Base-by-base conservation (phyloP, 1,139 yeast species). In the Suhomyces ambrosiae region DNA sequence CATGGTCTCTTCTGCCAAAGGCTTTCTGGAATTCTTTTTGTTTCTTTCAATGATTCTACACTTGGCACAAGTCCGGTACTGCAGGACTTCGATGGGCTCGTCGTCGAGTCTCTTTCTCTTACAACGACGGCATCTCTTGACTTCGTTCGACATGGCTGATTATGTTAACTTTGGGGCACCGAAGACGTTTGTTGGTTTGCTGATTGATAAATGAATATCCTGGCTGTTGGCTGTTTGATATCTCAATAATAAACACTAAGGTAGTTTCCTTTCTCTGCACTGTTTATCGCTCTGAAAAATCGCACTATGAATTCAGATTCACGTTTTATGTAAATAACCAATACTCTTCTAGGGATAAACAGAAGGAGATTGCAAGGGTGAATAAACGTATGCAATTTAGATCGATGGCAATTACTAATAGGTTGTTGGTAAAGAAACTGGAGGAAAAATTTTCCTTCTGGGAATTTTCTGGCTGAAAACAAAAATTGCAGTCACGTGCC, bases 61-160 rank as follows among this genome's bases (percentile, higher is more conserved):
- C 45, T 77, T 75, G 54, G 79, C 79, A 60, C 82, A 77, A 2
- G 82, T 77, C 48, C 76, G 76, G 55, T 75, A 77, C 49, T 75
- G 80, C 47, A 74, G 63, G 30, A 76, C 80, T 46, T 76, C 81
- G 1, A 77, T 73, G n/a, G 79, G 79, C 55, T 77, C 82, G 44
- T 76, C 79, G 41, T 72, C 76, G 49, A 75, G 68, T 63, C 82
- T 68, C 68, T 73, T 72, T 43, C 81, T 61, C 51, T 77, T 77
- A 60, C 82, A 77, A 49, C 82, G 74, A 56, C 82, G 80, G 51
- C 82, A 77, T 51, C 75, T 60, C 61, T 74, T 67, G 25, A 47
- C 49, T 35, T 54, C 59, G 33, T 34, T 40, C 27, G 42, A 44
- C 43, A 42, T 42, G 7, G 7, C 23, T 29, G 23, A 15, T 9